Percentiles rank a stretch among this genome's conserved stretches.
Evolutionary conservation across 2,329 filamentous ascomycete species (phyloP).

Genomic region (Talaromyces islandicus): DNA sequence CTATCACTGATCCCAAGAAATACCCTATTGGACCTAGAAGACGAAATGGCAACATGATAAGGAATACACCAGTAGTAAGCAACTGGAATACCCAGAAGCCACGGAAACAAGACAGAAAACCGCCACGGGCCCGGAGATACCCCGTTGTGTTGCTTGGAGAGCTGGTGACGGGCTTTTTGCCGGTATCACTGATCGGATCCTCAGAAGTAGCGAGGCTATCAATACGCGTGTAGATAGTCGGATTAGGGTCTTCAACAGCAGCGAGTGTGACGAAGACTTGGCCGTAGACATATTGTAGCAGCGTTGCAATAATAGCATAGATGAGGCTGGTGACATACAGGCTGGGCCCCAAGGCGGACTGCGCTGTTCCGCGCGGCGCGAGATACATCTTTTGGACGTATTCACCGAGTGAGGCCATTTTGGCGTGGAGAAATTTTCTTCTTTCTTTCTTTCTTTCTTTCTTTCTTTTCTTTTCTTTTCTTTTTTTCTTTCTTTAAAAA

Average conservation of each 20-base stretch:
- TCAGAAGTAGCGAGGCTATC: slow-evolving; percentile 25
- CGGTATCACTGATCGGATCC: slow-evolving; percentile 29
- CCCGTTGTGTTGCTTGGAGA: slow-evolving; percentile 52
- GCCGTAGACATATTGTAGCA: slow-evolving; percentile 52
- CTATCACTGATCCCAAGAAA: slow-evolving; percentile 50
- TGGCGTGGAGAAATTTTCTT: background rate
- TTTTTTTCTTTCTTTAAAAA: background rate
- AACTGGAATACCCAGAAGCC: slow-evolving; percentile 52
- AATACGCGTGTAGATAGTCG: slow-evolving; percentile 48
- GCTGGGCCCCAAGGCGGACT: background rate
- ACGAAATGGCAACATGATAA: slow-evolving; percentile 36
- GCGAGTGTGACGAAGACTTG: slow-evolving; percentile 56
- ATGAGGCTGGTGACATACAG: background rate
- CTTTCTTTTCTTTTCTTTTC: rapidly evolving
- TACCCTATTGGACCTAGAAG: slow-evolving; percentile 35
- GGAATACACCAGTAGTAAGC: slow-evolving; percentile 39
- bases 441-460: background rate
- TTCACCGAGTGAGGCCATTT: background rate
- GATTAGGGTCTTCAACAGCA: slow-evolving; percentile 57
- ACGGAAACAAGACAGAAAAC: slow-evolving; percentile 62
- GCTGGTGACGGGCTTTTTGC: slow-evolving; percentile 54
- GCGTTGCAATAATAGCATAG: background rate
- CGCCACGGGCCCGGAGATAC: slow-evolving; percentile 59
- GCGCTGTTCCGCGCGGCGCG: background rate
- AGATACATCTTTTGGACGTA: background rate